Evolutionary conservation across 306 rosid species (phyloP).

Genomic region (Lupinus albus): DNA sequence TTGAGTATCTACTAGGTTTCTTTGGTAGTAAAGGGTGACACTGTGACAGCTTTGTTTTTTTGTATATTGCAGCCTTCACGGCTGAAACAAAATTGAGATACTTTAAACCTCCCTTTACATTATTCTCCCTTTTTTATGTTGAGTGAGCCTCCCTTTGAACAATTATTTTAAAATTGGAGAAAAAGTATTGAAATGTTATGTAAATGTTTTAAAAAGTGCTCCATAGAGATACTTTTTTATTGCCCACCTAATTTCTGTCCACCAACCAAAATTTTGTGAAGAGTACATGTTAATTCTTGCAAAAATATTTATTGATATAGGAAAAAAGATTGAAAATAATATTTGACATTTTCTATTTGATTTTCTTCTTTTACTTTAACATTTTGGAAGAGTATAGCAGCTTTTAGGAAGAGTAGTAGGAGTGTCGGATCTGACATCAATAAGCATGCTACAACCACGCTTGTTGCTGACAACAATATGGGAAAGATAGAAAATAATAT

Average conservation of each 20-base stretch:
- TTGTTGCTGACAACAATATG: conserved; percentile 22
- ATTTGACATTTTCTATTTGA: conserved; percentile 21
- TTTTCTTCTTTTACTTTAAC: neutral
- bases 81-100: conserved; percentile 34
- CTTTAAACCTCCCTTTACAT: conserved; percentile 20
- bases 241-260: no score
- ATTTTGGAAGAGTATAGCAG: conserved; percentile 27
- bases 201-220: no score
- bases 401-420: conserved; percentile 30
- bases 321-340: neutral
- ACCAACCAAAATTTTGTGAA: no score
- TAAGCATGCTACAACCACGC: conserved; percentile 26
- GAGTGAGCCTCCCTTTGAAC: no score
- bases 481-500: no score
- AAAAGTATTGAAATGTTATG: no score
- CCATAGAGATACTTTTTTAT: no score
- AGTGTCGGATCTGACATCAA: conserved; percentile 37
- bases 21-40: conserved; percentile 37
- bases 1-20: conserved; percentile 11
- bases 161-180: no score
- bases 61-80: conserved; percentile 37
- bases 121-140: no score
- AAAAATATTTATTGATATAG: no score
- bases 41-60: conserved; percentile 33
- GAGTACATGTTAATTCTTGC: no score